Evolutionary conservation across 129 eudicot species (phyloP).

Genomic region (Helichrysum umbraculigerum): DNA sequence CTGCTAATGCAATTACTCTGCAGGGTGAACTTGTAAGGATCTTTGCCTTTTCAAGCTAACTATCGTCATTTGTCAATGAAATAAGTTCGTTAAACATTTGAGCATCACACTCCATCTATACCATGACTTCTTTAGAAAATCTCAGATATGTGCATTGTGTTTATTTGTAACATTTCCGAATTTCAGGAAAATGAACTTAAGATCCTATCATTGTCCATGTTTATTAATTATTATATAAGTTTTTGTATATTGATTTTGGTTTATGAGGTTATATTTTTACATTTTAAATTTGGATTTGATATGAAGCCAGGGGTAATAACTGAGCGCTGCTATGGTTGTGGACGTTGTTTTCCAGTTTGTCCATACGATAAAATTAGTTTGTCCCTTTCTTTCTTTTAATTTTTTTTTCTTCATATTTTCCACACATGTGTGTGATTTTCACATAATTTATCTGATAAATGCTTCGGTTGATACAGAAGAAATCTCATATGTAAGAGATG

Average conservation of each 20-base stretch:
- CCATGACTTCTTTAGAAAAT: background rate
- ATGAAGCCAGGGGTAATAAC: constrained; percentile 76
- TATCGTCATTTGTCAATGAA: background rate
- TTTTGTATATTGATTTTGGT: background rate
- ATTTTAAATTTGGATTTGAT: constrained; percentile 8
- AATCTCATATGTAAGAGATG: constrained; percentile 66
- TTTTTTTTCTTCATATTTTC: background rate
- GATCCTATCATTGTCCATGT: background rate
- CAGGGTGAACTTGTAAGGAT: constrained; percentile 39
- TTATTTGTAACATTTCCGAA: background rate
- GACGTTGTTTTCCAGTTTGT: constrained; percentile 88
- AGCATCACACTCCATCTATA: background rate
- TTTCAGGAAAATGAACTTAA: background rate
- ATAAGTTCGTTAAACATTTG: background rate
- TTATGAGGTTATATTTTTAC: background rate
- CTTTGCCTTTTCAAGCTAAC: constrained; percentile 11
- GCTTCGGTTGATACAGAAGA: constrained; percentile 44
- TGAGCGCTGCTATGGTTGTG: constrained; percentile 96
- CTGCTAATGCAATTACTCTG: constrained; percentile 73
- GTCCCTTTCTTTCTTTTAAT: constrained; percentile 24
- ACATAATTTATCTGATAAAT: background rate
- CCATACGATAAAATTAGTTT: constrained; percentile 97
- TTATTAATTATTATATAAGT: background rate
- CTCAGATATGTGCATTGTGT: background rate
- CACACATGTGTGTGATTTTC: constrained; percentile 6